Evolutionary conservation across 495 filamentous ascomycete genomes (phyloP), one percentile per base, ranked within the genome.

Genomic region (Talaromyces thailandensis): DNA sequence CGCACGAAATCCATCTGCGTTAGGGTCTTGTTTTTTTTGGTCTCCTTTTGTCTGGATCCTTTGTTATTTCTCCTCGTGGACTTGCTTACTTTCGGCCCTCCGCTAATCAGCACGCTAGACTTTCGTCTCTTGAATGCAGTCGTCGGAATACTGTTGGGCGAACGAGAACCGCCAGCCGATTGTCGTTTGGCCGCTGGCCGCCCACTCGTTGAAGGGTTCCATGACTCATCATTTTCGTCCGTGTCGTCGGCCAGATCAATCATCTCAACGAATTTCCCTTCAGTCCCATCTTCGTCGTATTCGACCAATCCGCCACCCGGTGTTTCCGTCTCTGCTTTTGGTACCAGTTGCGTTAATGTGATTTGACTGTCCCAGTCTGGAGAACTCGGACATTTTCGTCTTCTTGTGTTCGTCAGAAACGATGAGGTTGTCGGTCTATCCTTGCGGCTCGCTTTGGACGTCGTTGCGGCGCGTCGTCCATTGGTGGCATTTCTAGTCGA

Each of bases 1-100:
- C 69, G 70, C 52, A 80, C 76, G 61, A 76, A 80, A 56, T 77
- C 69, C 76, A 80, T 80, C 62, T 80, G 77, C 9, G 77, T 80
- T 7, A 80, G 68, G 4, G 77, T 80, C 48, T 78, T 78, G 26
- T 77, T 69, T 18, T 56, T 65, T 71, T 56, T 24, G 11, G 48
- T 31, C 32, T 11, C 29, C 66, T 67, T 59, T 62, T 70, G 21
- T 8, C n/a, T 9, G 62, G 63, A 9, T 62, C 65, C 37, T 64
- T 62, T 24, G 40, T 62, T 58, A 28, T 32, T 58, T 35, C 18
- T 63, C 24, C 31, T 63, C 16, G 26, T 23, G 6, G 21, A 32
- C 14, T 40, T 25, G 35, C 31, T 63, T 23, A 9, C 23, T 48
- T 58, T 63, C 14, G 53, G 56, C n/a, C 24, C 62, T 45, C 55